These are phyloP conservation scores for Myxozyma neotropica DNA, from an alignment of 805 yeast genomes.

Conservation along the genomic window DNA sequence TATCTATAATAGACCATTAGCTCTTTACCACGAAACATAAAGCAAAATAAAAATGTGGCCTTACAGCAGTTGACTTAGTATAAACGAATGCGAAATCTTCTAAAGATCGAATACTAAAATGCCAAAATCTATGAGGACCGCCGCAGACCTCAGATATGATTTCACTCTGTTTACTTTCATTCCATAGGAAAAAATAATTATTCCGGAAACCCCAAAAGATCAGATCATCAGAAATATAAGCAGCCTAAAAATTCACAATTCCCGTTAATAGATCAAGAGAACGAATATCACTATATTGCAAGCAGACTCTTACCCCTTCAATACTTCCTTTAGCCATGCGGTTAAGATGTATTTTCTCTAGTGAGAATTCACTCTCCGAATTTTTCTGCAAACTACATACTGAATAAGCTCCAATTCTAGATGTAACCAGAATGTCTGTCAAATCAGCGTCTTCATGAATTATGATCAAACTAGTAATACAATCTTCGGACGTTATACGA, in stretches of 20 bases:
- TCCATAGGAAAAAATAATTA: slow-evolving; percentile 75
- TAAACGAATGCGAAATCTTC: slow-evolving; percentile 53
- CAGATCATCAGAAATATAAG: slow-evolving; percentile 47
- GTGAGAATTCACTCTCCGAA: neutral
- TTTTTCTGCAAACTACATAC: slow-evolving; percentile 8
- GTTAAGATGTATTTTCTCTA: slow-evolving; percentile 54
- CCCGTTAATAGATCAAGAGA: neutral
- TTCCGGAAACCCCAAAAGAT: slow-evolving; percentile 82
- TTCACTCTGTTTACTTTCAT: slow-evolving; percentile 76
- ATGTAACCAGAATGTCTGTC: slow-evolving; percentile 21
- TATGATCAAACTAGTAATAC: slow-evolving; percentile 11
- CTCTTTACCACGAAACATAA: neutral
- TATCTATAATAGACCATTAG: slow-evolving; percentile 7
- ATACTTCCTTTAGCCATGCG: slow-evolving; percentile 73
- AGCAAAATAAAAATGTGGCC: neutral
- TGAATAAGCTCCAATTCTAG: slow-evolving; percentile 25
- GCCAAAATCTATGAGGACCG: slow-evolving; percentile 89
- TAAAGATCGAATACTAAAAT: slow-evolving; percentile 43
- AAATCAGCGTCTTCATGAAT: neutral
- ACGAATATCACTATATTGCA: neutral
- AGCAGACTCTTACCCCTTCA: slow-evolving; percentile 58
- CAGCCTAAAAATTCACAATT: neutral
- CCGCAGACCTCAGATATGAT: slow-evolving; percentile 76
- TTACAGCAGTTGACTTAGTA: slow-evolving; percentile 51
- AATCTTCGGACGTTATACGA: slow-evolving; percentile 31